phyloP scores from a whole-genome alignment of 75 land plant species.

The Sequoia sempervirens region DNA sequence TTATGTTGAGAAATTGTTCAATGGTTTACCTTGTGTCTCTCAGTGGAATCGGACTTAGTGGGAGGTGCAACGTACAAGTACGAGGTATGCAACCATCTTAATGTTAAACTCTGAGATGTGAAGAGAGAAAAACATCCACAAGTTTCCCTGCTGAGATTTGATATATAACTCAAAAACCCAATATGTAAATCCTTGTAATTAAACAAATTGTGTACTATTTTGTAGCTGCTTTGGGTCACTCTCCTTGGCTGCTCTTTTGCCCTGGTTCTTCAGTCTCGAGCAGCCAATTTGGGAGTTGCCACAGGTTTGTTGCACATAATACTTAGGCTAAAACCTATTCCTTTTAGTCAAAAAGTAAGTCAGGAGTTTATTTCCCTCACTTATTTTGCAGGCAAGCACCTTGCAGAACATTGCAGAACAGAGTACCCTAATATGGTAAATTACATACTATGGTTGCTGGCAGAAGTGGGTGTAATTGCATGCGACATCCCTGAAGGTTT shows the following conservation, averaged over 20 bases:
- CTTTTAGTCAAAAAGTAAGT: background rate
- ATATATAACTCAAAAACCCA: no score
- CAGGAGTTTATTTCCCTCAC: background rate
- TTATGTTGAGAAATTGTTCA: background rate
- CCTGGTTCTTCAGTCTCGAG: slow-evolving; percentile 70
- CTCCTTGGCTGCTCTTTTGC: slow-evolving; percentile 64
- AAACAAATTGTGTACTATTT: background rate
- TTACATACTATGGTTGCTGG: slow-evolving; percentile 66
- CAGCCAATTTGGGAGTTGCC: slow-evolving; percentile 78
- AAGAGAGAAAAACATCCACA: no score
- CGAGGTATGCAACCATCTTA: slow-evolving; percentile 27
- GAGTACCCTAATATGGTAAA: slow-evolving; percentile 58
- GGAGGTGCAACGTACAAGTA: slow-evolving; percentile 57
- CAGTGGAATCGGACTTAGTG: slow-evolving; percentile 67
- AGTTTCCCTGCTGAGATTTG: no score
- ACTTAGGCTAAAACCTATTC: background rate
- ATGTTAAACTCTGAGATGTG: no score
- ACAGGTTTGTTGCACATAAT: slow-evolving; percentile 35
- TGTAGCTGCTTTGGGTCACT: slow-evolving; percentile 66
- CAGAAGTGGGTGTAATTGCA: slow-evolving; percentile 79
- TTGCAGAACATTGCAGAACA: no score
- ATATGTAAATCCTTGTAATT: background rate
- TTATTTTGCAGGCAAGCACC: slow-evolving; percentile 3
- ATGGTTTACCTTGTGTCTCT: background rate
- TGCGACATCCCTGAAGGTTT: slow-evolving; percentile 83